A percentile compares a stretch with the other conserved stretches of the same genome.
Evolutionary conservation across 495 filamentous ascomycete genomes (phyloP).

Genomic region (Aspergillus coremiiformis): DNA sequence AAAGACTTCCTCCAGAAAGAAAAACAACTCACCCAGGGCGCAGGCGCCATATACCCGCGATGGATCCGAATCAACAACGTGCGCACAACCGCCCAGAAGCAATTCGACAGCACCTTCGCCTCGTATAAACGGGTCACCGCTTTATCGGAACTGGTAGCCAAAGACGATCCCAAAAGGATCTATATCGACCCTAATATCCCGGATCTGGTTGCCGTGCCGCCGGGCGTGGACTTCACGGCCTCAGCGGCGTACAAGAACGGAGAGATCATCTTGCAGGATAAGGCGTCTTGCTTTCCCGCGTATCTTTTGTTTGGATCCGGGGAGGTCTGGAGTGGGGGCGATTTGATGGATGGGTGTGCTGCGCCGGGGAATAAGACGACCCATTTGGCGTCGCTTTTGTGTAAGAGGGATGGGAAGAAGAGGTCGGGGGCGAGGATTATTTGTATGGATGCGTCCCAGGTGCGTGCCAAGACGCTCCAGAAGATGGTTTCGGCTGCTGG

Average conservation of each 20-base stretch:
- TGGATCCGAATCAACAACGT: constrained; percentile 88
- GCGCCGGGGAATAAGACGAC: constrained; percentile 98
- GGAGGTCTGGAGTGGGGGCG: constrained; percentile 48
- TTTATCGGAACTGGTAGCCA: constrained; percentile 35
- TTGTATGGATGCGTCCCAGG: constrained; percentile 36
- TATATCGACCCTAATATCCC: constrained; percentile 73
- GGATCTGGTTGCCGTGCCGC: constrained; percentile 72
- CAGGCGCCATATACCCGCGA: constrained; percentile 51
- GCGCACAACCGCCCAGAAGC: constrained; percentile 58
- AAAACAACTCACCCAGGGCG: constrained; percentile 19
- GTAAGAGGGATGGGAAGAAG: constrained; percentile 18
- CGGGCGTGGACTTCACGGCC: constrained; percentile 56
- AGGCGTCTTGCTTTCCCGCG: constrained; percentile 92
- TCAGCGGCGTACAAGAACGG: constrained; percentile 66
- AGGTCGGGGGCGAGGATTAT: constrained; percentile 26
- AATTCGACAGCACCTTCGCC: constrained; percentile 61
- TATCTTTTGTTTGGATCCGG: constrained; percentile 57
- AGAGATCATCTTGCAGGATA: constrained; percentile 85
- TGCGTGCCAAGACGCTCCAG: constrained; percentile 61
- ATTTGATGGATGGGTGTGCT: constrained; percentile 82
- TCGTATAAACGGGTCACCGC: constrained; percentile 44
- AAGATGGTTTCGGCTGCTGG: constrained; percentile 79
- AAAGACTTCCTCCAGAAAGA: constrained; percentile 45
- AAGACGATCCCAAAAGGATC: constrained; percentile 25
- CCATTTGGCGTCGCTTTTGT: constrained; percentile 71